Percentiles rank a stretch among this genome's conserved stretches.
These are phyloP conservation scores for Diaporthe sp. DNA, from an alignment of 2,329 filamentous ascomycete genomes.

Conservation along the genomic window DNA sequence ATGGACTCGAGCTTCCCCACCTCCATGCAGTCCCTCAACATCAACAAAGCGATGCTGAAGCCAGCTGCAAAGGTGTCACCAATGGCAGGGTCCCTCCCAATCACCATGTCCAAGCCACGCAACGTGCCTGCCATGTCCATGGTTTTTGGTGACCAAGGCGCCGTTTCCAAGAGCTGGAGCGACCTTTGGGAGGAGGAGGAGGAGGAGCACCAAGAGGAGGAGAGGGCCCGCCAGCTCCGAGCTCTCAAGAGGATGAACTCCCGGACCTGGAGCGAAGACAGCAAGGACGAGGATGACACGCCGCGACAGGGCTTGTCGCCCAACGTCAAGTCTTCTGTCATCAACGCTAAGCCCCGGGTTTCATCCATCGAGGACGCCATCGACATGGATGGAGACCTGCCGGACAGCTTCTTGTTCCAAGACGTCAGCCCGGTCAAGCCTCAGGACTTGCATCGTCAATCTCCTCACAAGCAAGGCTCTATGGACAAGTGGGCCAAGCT, in stretches of 20 bases:
- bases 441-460: conserved; percentile 56
- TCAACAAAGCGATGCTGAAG: conserved; percentile 58
- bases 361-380: conserved; percentile 51
- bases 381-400: conserved; percentile 72
- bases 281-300: conserved; percentile 61
- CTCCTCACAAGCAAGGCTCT: conserved; percentile 71
- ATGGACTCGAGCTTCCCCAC: conserved; percentile 83
- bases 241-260: conserved; percentile 75
- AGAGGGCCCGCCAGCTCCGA: conserved; percentile 68
- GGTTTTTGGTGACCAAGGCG: conserved; percentile 82
- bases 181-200: conserved; percentile 96
- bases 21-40: conserved; percentile 81
- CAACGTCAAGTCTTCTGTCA: conserved; percentile 51
- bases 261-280: conserved; percentile 83
- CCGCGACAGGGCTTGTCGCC: conserved; percentile 54
- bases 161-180: conserved; percentile 98
- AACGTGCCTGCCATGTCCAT: conserved; percentile 77
- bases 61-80: conserved; percentile 65
- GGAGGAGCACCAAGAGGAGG: conserved; percentile 77
- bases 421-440: conserved; percentile 61
- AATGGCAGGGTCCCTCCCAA: conserved; percentile 78
- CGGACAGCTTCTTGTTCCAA: conserved; percentile 80
- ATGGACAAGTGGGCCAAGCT: conserved; percentile 91
- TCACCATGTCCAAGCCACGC: conserved; percentile 81
- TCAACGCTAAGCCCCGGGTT: conserved; percentile 51